These are phyloP conservation scores for Boletus barrowsii DNA, from an alignment of 768 basidiomycete genomes.

Conservation along the genomic window DNA sequence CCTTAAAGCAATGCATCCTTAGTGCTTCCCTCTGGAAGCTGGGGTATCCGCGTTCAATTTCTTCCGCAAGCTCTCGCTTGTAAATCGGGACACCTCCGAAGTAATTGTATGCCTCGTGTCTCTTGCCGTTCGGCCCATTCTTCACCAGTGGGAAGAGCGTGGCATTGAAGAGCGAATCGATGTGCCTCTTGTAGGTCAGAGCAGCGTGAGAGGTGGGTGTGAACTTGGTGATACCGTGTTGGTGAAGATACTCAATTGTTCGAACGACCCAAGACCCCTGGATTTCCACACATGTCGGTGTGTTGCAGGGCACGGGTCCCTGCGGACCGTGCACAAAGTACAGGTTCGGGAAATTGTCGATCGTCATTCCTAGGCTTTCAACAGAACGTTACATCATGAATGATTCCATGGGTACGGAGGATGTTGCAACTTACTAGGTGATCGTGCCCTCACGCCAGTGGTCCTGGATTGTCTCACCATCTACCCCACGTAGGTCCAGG, in stretches of 20 bases:
- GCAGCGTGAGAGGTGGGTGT: slow-evolving; percentile 7
- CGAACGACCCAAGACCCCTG: slow-evolving; percentile 6
- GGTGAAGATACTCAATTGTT: slow-evolving; percentile 11
- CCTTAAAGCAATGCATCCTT: neutral
- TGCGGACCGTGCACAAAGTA: slow-evolving; percentile 16
- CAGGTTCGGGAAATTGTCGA: slow-evolving; percentile 14
- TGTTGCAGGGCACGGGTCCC: slow-evolving; percentile 8
- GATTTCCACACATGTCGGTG: slow-evolving; percentile 9
- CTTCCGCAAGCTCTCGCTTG: slow-evolving; percentile 10
- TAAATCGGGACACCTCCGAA: neutral
- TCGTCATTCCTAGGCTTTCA: slow-evolving; percentile 9
- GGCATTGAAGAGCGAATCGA: neutral
- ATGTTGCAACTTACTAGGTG: slow-evolving; percentile 13
- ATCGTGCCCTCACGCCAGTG: slow-evolving; percentile 12
- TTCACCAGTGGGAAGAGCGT: slow-evolving; percentile 8
- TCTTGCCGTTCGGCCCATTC: neutral
- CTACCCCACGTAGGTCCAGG: slow-evolving; percentile 9
- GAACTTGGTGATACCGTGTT: slow-evolving; percentile 10
- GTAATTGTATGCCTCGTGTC: slow-evolving; percentile 6
- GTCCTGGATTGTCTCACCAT: slow-evolving; percentile 11
- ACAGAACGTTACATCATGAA: neutral
- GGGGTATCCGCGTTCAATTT: slow-evolving; percentile 11
- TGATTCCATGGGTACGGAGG: neutral
- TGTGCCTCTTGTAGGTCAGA: slow-evolving; percentile 3
- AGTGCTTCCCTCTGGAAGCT: slow-evolving; percentile 9